A percentile compares a stretch with the other conserved stretches of the same genome.
Evolutionary conservation across 2,329 filamentous ascomycete genomes (phyloP).

Genomic region (Magnaporthales sp.): DNA sequence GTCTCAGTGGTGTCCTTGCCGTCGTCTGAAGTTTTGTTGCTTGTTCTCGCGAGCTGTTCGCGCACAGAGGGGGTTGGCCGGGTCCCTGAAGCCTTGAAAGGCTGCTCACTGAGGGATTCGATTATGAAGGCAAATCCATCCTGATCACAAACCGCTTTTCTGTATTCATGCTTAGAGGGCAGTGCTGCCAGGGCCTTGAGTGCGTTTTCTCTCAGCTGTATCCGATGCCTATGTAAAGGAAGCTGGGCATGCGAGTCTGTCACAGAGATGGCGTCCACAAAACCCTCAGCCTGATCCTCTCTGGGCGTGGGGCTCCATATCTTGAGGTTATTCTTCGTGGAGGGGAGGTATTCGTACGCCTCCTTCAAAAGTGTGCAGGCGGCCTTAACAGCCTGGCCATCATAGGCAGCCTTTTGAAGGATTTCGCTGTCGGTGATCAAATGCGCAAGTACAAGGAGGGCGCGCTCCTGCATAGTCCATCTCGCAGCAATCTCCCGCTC

Average conservation of each 20-base stretch:
- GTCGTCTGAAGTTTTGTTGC: constrained; percentile 19
- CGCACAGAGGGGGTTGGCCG: constrained; percentile 26
- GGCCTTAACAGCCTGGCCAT: constrained; percentile 43
- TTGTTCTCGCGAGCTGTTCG: not conserved
- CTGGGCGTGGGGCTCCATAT: constrained; percentile 25
- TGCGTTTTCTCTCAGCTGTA: constrained; percentile 66
- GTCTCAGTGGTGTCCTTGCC: constrained; percentile 22
- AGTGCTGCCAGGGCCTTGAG: constrained; percentile 77
- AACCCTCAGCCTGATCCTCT: not conserved
- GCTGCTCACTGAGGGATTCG: constrained; percentile 60
- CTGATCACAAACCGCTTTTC: constrained; percentile 73
- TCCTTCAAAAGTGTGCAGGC: constrained; percentile 40
- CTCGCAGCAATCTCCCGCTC: constrained; percentile 29
- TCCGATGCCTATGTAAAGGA: constrained; percentile 54
- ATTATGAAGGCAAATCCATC: constrained; percentile 77
- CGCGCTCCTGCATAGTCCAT: constrained; percentile 55
- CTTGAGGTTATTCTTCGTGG: constrained; percentile 16
- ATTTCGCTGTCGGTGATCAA: constrained; percentile 70
- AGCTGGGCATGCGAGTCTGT: constrained; percentile 46
- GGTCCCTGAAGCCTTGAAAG: constrained; percentile 35
- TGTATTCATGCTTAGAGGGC: constrained; percentile 72
- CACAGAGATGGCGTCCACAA: constrained; percentile 17
- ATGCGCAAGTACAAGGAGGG: constrained; percentile 67
- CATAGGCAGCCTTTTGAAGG: constrained; percentile 74
- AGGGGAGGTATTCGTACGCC: constrained; percentile 37